These are phyloP conservation scores for Solidago caesia DNA, from an alignment of 129 eudicot species.

Conservation along the genomic window DNA sequence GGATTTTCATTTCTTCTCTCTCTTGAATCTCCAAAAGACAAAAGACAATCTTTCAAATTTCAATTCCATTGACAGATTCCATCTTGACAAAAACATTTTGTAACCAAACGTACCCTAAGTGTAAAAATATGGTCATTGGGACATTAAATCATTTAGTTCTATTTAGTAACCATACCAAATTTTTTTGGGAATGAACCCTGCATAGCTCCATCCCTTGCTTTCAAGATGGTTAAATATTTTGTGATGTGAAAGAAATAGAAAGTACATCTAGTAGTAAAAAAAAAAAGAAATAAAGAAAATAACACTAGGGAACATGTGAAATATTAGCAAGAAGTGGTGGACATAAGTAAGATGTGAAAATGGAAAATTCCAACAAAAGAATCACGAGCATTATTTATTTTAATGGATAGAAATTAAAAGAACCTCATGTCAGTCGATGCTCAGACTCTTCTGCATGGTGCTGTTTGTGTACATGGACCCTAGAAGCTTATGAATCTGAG, in stretches of 20 bases:
- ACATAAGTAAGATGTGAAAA: conserved; percentile 23
- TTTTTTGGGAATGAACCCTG: no score
- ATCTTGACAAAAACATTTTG: no score
- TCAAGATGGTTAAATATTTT: conserved; percentile 13
- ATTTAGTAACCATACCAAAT: no score
- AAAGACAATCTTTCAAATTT: no score
- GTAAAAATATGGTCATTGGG: no score
- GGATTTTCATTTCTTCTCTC: no score
- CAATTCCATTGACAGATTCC: no score
- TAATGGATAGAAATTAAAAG: conserved; percentile 4
- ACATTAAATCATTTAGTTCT: no score
- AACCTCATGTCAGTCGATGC: conserved; percentile 5
- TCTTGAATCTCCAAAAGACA: no score
- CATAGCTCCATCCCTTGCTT: not conserved
- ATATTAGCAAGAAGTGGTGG: conserved; percentile 32
- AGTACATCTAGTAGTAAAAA: conserved; percentile 36
- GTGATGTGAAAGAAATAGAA: conserved; percentile 17
- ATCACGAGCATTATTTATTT: conserved; percentile 43
- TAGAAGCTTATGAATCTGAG: conserved; percentile 27
- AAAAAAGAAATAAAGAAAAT: conserved; percentile 35
- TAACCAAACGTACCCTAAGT: no score
- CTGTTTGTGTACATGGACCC: conserved; percentile 34
- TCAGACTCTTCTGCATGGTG: conserved; percentile 31
- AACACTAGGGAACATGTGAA: conserved; percentile 41
- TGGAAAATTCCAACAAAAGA: conserved; percentile 47